Evolutionary conservation across 2,329 filamentous ascomycete genomes (phyloP), one percentile per base, ranked within the genome.

Genomic region (Bipolaris bicolor): DNA sequence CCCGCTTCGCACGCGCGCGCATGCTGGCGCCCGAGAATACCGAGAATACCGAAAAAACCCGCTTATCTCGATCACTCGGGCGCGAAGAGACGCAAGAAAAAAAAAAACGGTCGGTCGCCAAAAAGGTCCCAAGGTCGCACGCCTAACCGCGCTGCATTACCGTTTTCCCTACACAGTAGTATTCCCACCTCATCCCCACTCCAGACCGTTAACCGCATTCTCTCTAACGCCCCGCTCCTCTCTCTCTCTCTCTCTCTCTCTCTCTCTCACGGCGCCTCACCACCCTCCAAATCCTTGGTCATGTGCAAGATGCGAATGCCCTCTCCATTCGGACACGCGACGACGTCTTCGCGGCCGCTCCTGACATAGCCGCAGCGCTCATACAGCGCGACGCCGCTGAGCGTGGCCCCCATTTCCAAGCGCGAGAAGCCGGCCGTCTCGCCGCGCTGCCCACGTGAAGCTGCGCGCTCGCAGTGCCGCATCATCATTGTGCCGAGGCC

Each of bases 401-500:
- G 51, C 56, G 73, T 76, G 5, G 71, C 71, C 6, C 73, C 73
- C 73, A 76, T 76, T 44, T 76, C 73, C 47, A 75, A 41, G 31
- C 67, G 63, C 31, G 24, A 43, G 43, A 74, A 76, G 4, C 73
- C 73, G 0, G 51, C 57, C 10, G 59, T 58, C 41, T 62, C 52
- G 7, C 16, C 44, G 2, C 20, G 33, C n/a, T 58, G 60, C 0
- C 66, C 71, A 11, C 64, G 67, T 2, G 52, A 37, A 3, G 73
- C 73, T 5, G 58, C 59, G 47, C 54, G 64, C 52, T 76, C 73
- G 48, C 73, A 76, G 56, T 71, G 68, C 62, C 73, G 61, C 73
- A 76, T 75, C 71, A 76, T 68, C 73, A 75, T 76, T 2, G 72
- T 76, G 0, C 73, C 73, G 6, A 76, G 62, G 0, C 72, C 72